Evolutionary conservation across 805 yeast species (phyloP), one percentile per base, ranked within the genome.

Genomic region (Wickerhamomyces mucosus): DNA sequence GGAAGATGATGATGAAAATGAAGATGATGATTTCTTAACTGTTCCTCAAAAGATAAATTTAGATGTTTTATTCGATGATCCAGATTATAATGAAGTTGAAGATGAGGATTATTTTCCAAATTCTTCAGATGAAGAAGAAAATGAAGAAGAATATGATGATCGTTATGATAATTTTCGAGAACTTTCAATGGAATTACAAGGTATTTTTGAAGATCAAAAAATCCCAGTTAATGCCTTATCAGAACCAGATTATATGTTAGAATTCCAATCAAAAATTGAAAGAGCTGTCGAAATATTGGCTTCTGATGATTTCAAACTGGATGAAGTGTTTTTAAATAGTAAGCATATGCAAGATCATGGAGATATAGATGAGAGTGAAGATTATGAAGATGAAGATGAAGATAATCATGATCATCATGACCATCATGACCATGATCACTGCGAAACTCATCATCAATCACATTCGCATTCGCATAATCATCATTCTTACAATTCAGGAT

Each of bases 381-480:
- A 59, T 12, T 66, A 60, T 4, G 61, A 37, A 12, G 34, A 39
- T 11, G 37, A 36, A 43, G 44, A 55, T 22, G 53, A 56, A 29
- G 58, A 50, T 11, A 43, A 53, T 11, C 70, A 65, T 26, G 76
- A 74, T 26, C n/a, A n/a, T n/a, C n/a, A n/a, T n/a, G n/a, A n/a
- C n/a, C n/a, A n/a, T n/a, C n/a, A n/a, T n/a, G n/a, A n/a, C n/a
- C n/a, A n/a, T n/a, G n/a, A n/a, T n/a, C n/a, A n/a, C n/a, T 20
- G 24, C 10, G 32, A 38, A 21, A 32, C 36, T 19, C 37, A 37
- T 11, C 37, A 36, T 16, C 20, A 21, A 15, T 11, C 15, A 17
- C 26, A 20, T 20, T 28, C 31, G 9, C 25, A 28, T 22, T 21
- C 31, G 10, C 31, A 28, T 15, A 19, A 12, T 19, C 28, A 30